Base-by-base conservation (phyloP, 2,329 filamentous ascomycete species). In the Diplodia corticola region DNA sequence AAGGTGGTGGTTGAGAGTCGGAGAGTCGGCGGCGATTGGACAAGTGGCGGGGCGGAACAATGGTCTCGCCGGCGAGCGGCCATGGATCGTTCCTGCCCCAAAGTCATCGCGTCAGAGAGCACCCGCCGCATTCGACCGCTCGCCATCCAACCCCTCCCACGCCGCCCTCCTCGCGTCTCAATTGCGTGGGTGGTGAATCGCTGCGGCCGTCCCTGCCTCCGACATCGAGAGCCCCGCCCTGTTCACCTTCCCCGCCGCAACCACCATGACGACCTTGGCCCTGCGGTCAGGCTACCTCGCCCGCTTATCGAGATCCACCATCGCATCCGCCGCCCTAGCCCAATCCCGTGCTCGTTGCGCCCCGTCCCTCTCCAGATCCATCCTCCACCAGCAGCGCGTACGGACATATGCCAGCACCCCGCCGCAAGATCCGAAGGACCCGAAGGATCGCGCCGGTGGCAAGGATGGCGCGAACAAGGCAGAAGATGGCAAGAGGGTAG, bases 241-340 rank as follows among this genome's bases (percentile, higher is more conserved):
- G 26, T 44, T 7, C 66, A 33, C 20, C 53, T 66, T 49, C 63
- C 51, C 61, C 67, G 48, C 67, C 68, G 53, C 24, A 73, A 77
- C 76, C 79, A 82, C 76, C 79, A 91, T 91, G 89, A 88, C 87
- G 77, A 86, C 86, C 73, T 81, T 89, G 73, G 80, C 90, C 71
- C 86, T 88, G 77, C 86, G 87, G 78, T 85, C 88, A 77, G 86
- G 86, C 81, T 85, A 86, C 77, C 80, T 91, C 76, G 86, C 86
- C 79, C 84, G 85, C 77, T 82, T 87, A 74, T 85, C 86, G 67
- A 85, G 84, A 77, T 80, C 84, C 71, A 83, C 83, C 70, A 80
- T 63, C 12, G 37, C 46, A 54, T 85, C 73, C 83, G 84, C 74
- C 79, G 81, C 72, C 78, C 84, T 68, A 37, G 51, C 40, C 30